Percentiles rank a stretch among this genome's conserved stretches.
Evolutionary conservation across 257 asterid genomes (phyloP).

Genomic region (Galeopsis tetrahit): DNA sequence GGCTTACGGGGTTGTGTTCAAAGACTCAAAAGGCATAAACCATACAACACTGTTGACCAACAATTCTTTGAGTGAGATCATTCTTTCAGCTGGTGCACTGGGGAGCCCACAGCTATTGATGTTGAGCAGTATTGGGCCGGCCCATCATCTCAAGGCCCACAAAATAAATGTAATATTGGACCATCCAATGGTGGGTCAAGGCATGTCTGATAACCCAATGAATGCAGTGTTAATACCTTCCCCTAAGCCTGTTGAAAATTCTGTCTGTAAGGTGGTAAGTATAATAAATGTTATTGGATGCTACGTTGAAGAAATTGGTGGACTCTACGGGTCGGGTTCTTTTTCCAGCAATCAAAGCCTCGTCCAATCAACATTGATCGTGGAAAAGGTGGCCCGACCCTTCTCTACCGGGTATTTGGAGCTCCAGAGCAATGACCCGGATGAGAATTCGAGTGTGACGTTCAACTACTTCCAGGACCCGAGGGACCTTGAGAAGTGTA

Average conservation of each 20-base stretch:
- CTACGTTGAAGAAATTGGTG: conserved; percentile 69
- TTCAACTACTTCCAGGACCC: conserved; percentile 24
- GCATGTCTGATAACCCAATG: conserved; percentile 86
- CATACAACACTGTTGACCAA: conserved; percentile 58
- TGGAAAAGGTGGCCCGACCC: conserved; percentile 68
- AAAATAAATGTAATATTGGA: conserved; percentile 26
- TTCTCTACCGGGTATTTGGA: conserved; percentile 66
- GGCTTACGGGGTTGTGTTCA: conserved; percentile 60
- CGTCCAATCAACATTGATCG: conserved; percentile 31
- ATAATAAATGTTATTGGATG: conserved; percentile 50
- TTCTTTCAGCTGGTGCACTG: conserved; percentile 76
- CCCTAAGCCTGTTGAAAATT: conserved; percentile 51
- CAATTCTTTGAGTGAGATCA: conserved; percentile 52
- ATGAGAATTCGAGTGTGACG: no score
- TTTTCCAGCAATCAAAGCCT: not conserved
- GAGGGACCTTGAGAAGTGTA: conserved; percentile 67
- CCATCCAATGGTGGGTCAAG: conserved; percentile 73
- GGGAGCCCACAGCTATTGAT: conserved; percentile 85
- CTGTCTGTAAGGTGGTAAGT: conserved; percentile 66
- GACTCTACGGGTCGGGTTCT: conserved; percentile 30
- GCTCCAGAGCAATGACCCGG: conserved; percentile 37
- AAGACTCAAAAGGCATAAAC: conserved; percentile 47
- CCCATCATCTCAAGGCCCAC: no score
- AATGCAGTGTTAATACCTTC: conserved; percentile 59
- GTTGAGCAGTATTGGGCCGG: conserved; percentile 74